Evolutionary conservation across 768 basidiomycete species (phyloP), one percentile per base, ranked within the genome.

Genomic region (Trametes sanguinea): DNA sequence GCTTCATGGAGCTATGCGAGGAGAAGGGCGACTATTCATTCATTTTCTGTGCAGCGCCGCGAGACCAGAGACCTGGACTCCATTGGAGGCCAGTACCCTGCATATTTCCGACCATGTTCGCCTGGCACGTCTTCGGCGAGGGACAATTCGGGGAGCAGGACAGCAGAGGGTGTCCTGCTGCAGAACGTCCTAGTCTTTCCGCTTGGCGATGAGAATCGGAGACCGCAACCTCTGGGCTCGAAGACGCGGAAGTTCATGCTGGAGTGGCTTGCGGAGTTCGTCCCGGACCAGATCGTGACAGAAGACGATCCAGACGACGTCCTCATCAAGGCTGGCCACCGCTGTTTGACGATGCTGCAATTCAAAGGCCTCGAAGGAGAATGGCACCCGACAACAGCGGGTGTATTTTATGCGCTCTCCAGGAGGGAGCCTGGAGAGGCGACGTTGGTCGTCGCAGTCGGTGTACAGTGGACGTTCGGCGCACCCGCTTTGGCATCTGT

Each of bases 1-100:
- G 53, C 43, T 65, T 64, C 51, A 66, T 67, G 63, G 53, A 54
- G 33, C 17, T 61, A 4, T 66, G 61, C 32, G 65, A 70, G 45
- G 63, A 60, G 48, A 67, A 70, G 50, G 62, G 65, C n/a, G 57
- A 70, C 58, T 65, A 67, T 43, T 69, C 68, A 7, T 68, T 67
- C 61, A 62, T 68, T 42, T 66, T 68, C 50, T 54, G 58, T 54
- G 27, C 61, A 4, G 48, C 48, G 4, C 47, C 57, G 13, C 57
- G 65, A 29, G 65, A 66, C 37, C 2, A 35, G 29, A 52, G 65
- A 0, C 61, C 61, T 2, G 61, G 65, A 2, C 16, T 48, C 16
- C 51, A 53, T 13, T 66, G 65, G 65, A 47, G 61, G 17, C 65
- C 65, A 1, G 8, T 52, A n/a, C 61, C 61, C 3, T 51, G 50